phyloP scores from a whole-genome alignment of 1,284 basidiomycete species.

The Fomitiporia mediterranea region DNA sequence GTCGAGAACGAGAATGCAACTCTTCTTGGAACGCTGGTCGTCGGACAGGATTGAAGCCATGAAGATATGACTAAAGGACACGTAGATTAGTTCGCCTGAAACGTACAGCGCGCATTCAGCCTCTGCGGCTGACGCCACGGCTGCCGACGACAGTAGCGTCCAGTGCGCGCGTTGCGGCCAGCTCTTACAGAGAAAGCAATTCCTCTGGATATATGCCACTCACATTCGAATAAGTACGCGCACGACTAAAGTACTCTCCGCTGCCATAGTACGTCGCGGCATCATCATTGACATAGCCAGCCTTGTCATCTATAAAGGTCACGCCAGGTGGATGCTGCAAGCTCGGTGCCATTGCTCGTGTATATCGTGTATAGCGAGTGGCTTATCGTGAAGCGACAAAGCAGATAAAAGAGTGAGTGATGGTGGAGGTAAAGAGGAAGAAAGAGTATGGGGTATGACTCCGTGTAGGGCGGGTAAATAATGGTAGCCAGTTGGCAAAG shows the following conservation, averaged over 20 bases:
- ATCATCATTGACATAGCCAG: slow-evolving; percentile 57
- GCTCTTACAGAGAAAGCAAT: no score
- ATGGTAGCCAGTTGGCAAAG: background rate
- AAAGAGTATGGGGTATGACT: no score
- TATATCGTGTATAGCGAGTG: background rate
- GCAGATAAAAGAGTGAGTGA: background rate
- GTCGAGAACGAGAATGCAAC: slow-evolving; percentile 61
- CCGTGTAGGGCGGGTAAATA: no score
- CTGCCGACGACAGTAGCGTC: no score
- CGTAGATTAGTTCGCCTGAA: background rate
- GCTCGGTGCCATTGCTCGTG: slow-evolving; percentile 11
- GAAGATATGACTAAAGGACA: slow-evolving; percentile 50
- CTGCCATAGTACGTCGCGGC: slow-evolving; percentile 81
- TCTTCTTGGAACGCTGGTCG: slow-evolving; percentile 71
- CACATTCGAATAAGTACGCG: slow-evolving; percentile 83
- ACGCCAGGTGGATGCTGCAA: slow-evolving; percentile 34
- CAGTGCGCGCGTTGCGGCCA: no score
- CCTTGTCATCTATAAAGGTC: slow-evolving; percentile 61
- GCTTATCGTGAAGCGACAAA: background rate
- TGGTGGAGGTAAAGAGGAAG: slow-evolving; percentile 3
- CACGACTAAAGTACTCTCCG: slow-evolving; percentile 68
- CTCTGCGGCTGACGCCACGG: slow-evolving; percentile 16
- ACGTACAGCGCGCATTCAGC: background rate
- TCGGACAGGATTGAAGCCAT: slow-evolving; percentile 53
- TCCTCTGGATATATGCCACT: no score